Evolutionary conservation across 2,329 filamentous ascomycete genomes (phyloP).

Genomic region (Xylariaceae sp.): DNA sequence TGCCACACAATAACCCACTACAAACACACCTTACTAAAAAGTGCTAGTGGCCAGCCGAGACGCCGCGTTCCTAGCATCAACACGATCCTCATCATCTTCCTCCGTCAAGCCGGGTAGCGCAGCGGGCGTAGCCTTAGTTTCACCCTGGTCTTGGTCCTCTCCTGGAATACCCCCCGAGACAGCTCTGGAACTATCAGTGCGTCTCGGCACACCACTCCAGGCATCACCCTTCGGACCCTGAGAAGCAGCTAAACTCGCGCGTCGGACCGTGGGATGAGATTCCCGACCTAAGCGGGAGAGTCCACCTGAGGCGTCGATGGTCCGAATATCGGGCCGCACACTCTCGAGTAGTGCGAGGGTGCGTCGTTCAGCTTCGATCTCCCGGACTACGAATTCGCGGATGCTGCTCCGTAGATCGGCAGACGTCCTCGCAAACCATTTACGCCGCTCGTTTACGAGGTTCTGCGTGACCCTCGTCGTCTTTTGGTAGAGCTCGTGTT

Average conservation of each 20-base stretch:
- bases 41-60: conserved; percentile 92
- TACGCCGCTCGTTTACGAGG: conserved; percentile 80
- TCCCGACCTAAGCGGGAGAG: conserved; percentile 88
- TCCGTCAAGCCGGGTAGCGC: conserved; percentile 62
- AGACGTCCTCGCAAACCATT: conserved; percentile 85
- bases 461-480: conserved; percentile 87
- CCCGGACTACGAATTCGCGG: conserved; percentile 86
- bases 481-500: conserved; percentile 79
- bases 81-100: conserved; percentile 87
- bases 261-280: conserved; percentile 71
- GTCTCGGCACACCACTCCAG: conserved; percentile 90
- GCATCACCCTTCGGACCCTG: conserved; percentile 98
- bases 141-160: conserved; percentile 48
- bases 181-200: conserved; percentile 76
- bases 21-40: conserved; percentile 56
- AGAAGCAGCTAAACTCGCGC: conserved; percentile 76
- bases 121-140: conserved; percentile 36
- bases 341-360: conserved; percentile 91
- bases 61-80: conserved; percentile 94
- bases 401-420: conserved; percentile 80
- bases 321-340: conserved; percentile 86
- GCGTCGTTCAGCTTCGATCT: conserved; percentile 93
- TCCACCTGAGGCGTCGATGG: conserved; percentile 87
- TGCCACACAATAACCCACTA: conserved; percentile 1
- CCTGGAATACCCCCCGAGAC: conserved; percentile 69